These are phyloP conservation scores for Umbelopsis sp. DNA, from an alignment of 192 early-diverging fungal genomes.

Conservation along the genomic window DNA sequence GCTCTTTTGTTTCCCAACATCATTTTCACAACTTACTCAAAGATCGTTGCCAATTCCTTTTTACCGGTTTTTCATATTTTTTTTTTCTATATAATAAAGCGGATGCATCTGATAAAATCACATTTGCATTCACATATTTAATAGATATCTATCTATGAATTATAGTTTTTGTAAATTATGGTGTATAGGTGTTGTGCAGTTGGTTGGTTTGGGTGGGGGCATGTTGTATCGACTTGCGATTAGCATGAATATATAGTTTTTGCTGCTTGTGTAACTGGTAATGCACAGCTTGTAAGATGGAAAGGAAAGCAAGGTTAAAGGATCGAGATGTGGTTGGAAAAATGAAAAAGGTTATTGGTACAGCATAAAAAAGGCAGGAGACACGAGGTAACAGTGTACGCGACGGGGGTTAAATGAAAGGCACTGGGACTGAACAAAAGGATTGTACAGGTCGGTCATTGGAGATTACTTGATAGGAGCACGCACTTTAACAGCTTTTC, in stretches of 20 bases:
- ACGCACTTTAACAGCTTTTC: conserved; percentile 6
- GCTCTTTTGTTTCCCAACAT: background rate
- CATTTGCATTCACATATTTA: background rate
- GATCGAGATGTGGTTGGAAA: background rate
- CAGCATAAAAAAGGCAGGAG: background rate
- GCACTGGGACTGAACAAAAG: background rate
- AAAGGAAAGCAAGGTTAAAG: background rate
- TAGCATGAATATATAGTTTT: background rate
- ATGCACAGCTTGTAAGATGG: too few relatives aligned
- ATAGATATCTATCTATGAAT: background rate
- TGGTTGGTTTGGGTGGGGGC: too few relatives aligned
- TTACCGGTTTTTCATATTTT: background rate
- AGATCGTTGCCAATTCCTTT: background rate
- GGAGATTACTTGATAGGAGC: conserved; percentile 13
- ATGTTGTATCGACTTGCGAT: background rate
- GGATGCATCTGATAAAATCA: background rate
- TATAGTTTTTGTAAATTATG: background rate
- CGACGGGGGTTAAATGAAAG: background rate
- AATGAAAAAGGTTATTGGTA: background rate
- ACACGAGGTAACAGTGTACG: background rate
- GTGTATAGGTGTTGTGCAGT: too few relatives aligned
- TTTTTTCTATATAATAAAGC: background rate
- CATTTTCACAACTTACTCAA: background rate
- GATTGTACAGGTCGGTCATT: background rate
- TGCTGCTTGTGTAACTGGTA: too few relatives aligned